phyloP scores from a whole-genome alignment of 2,329 filamentous ascomycete genomes.

The Incumbomyces delicatus region DNA sequence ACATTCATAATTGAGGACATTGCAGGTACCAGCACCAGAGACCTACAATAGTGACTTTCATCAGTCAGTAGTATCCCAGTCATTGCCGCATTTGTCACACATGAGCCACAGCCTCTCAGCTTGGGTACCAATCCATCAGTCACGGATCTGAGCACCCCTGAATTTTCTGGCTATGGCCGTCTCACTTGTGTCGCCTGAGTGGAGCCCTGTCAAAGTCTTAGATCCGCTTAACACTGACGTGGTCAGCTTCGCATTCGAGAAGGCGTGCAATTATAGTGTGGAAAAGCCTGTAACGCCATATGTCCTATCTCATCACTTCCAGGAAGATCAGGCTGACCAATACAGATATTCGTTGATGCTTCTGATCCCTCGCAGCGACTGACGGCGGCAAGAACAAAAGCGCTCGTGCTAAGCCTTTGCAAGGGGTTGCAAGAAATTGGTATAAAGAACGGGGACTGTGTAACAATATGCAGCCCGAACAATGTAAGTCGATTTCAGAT shows the following conservation, averaged over 20 bases:
- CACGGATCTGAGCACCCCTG: neutral
- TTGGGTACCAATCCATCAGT: neutral
- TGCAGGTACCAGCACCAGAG: too few relatives aligned
- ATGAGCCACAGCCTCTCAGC: neutral
- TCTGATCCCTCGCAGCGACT: slow-evolving; percentile 29
- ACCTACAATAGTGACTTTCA: too few relatives aligned
- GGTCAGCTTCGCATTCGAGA: slow-evolving; percentile 32
- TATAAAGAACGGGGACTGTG: slow-evolving; percentile 33
- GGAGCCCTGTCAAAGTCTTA: neutral
- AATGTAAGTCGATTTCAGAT: slow-evolving; percentile 26
- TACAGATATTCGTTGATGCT: slow-evolving; percentile 33
- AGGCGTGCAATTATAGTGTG: slow-evolving; percentile 27
- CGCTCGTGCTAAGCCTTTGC: slow-evolving; percentile 30
- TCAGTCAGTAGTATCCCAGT: too few relatives aligned
- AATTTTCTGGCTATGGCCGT: neutral
- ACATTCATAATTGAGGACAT: too few relatives aligned
- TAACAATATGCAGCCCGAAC: slow-evolving; percentile 34
- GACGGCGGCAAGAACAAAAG: slow-evolving; percentile 27
- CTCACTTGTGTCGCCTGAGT: neutral
- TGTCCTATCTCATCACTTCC: slow-evolving; percentile 1
- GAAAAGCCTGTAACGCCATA: slow-evolving; percentile 23
- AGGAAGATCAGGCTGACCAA: neutral
- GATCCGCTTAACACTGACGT: slow-evolving; percentile 24
- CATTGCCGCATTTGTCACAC: too few relatives aligned
- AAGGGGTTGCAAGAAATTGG: slow-evolving; percentile 31